Percentiles rank a stretch among this genome's conserved stretches.
phyloP scores from a whole-genome alignment of 768 basidiomycete genomes.

The Boletus rubescentipes region DNA sequence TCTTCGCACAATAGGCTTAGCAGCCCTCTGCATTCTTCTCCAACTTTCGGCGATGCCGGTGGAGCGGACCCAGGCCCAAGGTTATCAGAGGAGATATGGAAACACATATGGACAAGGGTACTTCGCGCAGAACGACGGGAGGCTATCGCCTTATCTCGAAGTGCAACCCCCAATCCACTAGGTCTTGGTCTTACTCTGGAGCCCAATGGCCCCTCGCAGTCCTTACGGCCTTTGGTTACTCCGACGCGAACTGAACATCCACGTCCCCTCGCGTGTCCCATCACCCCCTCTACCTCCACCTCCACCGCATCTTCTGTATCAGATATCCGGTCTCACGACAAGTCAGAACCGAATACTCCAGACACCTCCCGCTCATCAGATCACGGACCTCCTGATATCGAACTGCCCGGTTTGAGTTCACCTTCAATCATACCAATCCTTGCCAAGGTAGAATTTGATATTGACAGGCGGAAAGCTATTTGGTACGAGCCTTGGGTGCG shows the following conservation, averaged over 20 bases:
- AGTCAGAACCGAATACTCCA: slow-evolving; percentile 55
- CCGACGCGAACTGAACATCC: slow-evolving; percentile 41
- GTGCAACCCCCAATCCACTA: slow-evolving; percentile 40
- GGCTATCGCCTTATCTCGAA: slow-evolving; percentile 32
- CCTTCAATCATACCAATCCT: slow-evolving; percentile 76
- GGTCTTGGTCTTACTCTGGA: slow-evolving; percentile 45
- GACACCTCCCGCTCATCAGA: slow-evolving; percentile 46
- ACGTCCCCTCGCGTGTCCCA: slow-evolving; percentile 31
- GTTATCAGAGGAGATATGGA: slow-evolving; percentile 87
- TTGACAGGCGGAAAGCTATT: slow-evolving; percentile 72
- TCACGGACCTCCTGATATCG: slow-evolving; percentile 47
- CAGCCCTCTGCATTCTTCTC: slow-evolving; percentile 17
- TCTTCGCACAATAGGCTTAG: slow-evolving; percentile 22
- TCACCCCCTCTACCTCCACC: slow-evolving; percentile 42
- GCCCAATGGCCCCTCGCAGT: slow-evolving; percentile 27
- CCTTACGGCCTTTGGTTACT: slow-evolving; percentile 49
- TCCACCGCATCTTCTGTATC: slow-evolving; percentile 53
- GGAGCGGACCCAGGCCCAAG: slow-evolving; percentile 70
- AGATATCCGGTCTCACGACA: slow-evolving; percentile 45
- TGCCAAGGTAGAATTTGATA: slow-evolving; percentile 94
- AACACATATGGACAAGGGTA: slow-evolving; percentile 77
- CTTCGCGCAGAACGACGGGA: slow-evolving; percentile 58
- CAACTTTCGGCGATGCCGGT: slow-evolving; percentile 29
- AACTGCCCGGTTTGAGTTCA: slow-evolving; percentile 65
- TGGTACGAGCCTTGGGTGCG: slow-evolving; percentile 89